phyloP scores from a whole-genome alignment of 2,329 filamentous ascomycete species.

The Microcyclospora pomicola region DNA sequence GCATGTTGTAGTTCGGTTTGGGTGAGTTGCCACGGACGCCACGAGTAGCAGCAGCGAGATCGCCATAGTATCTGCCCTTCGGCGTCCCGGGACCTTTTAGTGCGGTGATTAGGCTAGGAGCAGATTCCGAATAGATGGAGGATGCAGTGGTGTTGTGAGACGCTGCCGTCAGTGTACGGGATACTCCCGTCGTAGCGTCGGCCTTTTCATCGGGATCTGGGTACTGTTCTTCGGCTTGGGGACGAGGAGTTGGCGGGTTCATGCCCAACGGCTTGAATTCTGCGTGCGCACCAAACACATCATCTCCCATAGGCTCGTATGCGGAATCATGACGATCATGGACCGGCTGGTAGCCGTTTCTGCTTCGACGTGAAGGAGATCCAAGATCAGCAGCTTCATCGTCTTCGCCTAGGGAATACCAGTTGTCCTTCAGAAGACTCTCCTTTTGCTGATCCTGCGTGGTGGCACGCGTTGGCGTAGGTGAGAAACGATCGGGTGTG shows the following conservation, averaged over 20 bases:
- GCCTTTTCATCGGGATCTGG: conserved; percentile 5
- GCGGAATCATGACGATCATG: no score
- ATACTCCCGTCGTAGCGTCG: conserved; percentile 3
- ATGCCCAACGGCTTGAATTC: conserved; percentile 29
- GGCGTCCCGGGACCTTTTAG: conserved; percentile 18
- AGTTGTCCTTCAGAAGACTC: conserved; percentile 32
- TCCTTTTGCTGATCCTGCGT: conserved; percentile 20
- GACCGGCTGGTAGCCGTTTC: no score
- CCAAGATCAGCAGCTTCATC: conserved; percentile 15
- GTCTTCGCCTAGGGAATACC: conserved; percentile 28
- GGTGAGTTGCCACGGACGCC: conserved; percentile 20
- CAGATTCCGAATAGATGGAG: conserved; percentile 22
- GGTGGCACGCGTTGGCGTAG: conserved; percentile 8
- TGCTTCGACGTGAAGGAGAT: not conserved
- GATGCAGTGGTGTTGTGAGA: conserved; percentile 16
- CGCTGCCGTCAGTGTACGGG: conserved; percentile 18
- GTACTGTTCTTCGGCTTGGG: conserved; percentile 7
- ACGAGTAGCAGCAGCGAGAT: conserved; percentile 30
- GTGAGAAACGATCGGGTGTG: not conserved
- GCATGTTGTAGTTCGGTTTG: not conserved
- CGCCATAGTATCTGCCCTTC: conserved; percentile 33
- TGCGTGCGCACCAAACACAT: no score
- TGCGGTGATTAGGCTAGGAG: conserved; percentile 11
- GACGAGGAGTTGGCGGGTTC: conserved; percentile 33
- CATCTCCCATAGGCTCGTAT: no score